Evolutionary conservation across 2,329 filamentous ascomycete genomes (phyloP).

Genomic region (Zalaria obscura): DNA sequence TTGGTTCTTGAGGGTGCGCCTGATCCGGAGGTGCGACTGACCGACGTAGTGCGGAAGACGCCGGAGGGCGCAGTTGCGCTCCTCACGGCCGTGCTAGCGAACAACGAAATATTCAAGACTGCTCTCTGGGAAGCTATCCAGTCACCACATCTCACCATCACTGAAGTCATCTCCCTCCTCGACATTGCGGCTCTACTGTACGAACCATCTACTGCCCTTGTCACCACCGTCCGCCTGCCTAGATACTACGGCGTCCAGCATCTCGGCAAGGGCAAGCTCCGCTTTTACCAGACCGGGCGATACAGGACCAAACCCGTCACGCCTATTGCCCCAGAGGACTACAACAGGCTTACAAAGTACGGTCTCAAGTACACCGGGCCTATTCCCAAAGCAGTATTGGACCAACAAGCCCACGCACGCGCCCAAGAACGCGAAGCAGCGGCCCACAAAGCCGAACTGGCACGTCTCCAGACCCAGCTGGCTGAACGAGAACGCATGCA

Average conservation of each 20-base stretch:
- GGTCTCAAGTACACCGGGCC: slow-evolving; percentile 17
- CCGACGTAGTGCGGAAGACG: slow-evolving; percentile 14
- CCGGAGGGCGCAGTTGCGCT: slow-evolving; percentile 44
- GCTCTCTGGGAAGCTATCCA: slow-evolving; percentile 42
- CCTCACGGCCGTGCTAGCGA: slow-evolving; percentile 37
- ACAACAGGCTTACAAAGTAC: slow-evolving; percentile 12
- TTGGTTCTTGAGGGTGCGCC: slow-evolving; percentile 44
- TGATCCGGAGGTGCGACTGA: slow-evolving; percentile 13
- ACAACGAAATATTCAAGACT: slow-evolving; percentile 34
- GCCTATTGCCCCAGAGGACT: slow-evolving; percentile 15
- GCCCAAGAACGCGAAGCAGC: slow-evolving; percentile 6
- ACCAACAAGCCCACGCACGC: background rate
- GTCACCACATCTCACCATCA: slow-evolving; percentile 33
- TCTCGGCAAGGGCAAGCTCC: slow-evolving; percentile 33
- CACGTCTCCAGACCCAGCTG: slow-evolving; percentile 5
- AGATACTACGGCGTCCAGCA: slow-evolving; percentile 42
- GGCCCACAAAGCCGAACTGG: slow-evolving; percentile 4
- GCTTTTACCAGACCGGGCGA: slow-evolving; percentile 14
- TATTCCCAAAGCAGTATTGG: slow-evolving; percentile 8
- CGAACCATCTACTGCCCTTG: slow-evolving; percentile 33
- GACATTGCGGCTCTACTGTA: slow-evolving; percentile 45
- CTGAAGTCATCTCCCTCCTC: slow-evolving; percentile 41
- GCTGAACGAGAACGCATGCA: slow-evolving; percentile 1
- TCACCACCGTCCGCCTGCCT: slow-evolving; percentile 39
- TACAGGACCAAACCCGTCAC: slow-evolving; percentile 14